Evolutionary conservation across 2,329 filamentous ascomycete species (phyloP), one percentile per base, ranked within the genome.

Genomic region (Trichoderma aggressivum): DNA sequence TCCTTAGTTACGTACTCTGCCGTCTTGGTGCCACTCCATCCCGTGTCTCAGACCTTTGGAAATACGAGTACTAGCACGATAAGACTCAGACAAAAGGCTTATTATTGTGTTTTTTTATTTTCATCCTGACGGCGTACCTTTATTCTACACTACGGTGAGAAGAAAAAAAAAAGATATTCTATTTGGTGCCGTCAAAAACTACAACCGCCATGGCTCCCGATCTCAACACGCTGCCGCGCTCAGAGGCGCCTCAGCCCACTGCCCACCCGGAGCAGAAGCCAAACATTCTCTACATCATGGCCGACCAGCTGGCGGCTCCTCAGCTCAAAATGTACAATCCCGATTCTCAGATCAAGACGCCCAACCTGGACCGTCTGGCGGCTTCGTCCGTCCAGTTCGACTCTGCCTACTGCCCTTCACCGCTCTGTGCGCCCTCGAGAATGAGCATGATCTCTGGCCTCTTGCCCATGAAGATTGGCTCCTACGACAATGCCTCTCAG

Each of bases 361-460:
- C 94, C 61, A 91, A 98, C 82, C 88, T 98, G 72, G 93, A 98
- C 82, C 88, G 89, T 65, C 87, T 98, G 74, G 94, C 94, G 2
- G 88, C 90, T 74, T 89, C 89, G 72, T 92, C 94, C 11, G 94
- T 97, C 36, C 92, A 97, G 79, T 98, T 98, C 79, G 92, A 97
- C 80, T 96, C 92, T 47, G 94, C 94, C 24, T 98, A 98, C 85
- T 97, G 94, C 84, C 95, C 95, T 73, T 94, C 94, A 12, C 94
- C 94, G 7, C 89, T 98, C 50, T 98, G 94, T 81, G 94, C 94
- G 1, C 94, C 94, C 2, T 97, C 94, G 16, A 91, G 94, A 76
- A 97, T 97, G 89, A 94, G 93, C 80, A 93, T 98, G 91, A 94
- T 97, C 81, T 95, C 93, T 12, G 94, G 94, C 56, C 92, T 95